phyloP scores from a whole-genome alignment of 1,139 yeast species.

The Yamadazyma spencermartinsiae region DNA sequence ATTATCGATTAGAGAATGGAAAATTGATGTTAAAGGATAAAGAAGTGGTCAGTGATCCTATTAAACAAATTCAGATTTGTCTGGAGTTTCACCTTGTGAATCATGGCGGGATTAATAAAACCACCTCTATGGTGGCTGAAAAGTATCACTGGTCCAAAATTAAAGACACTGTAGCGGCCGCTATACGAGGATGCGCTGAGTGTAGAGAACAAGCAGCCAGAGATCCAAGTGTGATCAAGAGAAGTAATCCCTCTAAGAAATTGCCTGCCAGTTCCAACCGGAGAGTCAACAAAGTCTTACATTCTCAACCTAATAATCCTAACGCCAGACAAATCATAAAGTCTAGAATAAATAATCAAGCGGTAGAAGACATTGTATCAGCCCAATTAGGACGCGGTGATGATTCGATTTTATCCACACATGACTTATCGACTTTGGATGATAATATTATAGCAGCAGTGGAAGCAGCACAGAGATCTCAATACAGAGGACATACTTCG shows the following conservation, averaged over 20 bases:
- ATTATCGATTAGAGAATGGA: constrained; percentile 70
- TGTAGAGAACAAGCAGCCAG: constrained; percentile 53
- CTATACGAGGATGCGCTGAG: constrained; percentile 71
- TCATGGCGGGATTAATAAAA: constrained; percentile 90
- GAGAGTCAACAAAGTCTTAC: constrained; percentile 18
- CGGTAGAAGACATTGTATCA: constrained; percentile 39
- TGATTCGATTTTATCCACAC: constrained; percentile 31
- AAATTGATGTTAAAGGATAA: constrained; percentile 74
- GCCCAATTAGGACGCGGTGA: constrained; percentile 36
- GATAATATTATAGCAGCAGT: constrained; percentile 67
- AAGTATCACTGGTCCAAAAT: constrained; percentile 90
- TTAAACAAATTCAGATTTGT: constrained; percentile 72
- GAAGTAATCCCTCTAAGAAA: constrained; percentile 24
- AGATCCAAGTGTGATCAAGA: constrained; percentile 32
- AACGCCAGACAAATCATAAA: constrained; percentile 25
- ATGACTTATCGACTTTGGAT: constrained; percentile 45
- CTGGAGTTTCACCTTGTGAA: constrained; percentile 64
- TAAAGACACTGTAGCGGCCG: constrained; percentile 82
- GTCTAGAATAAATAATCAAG: constrained; percentile 18
- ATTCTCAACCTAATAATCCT: constrained; percentile 23
- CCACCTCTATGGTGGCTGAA: constrained; percentile 76
- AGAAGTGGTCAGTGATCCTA: constrained; percentile 79
- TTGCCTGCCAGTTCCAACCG: constrained; percentile 13
- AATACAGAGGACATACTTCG: constrained; percentile 23
- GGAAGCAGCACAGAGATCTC: constrained; percentile 57